Conservation (phyloP, 2,329 filamentous ascomycete species). For the Escovopsis weberi region DNA sequence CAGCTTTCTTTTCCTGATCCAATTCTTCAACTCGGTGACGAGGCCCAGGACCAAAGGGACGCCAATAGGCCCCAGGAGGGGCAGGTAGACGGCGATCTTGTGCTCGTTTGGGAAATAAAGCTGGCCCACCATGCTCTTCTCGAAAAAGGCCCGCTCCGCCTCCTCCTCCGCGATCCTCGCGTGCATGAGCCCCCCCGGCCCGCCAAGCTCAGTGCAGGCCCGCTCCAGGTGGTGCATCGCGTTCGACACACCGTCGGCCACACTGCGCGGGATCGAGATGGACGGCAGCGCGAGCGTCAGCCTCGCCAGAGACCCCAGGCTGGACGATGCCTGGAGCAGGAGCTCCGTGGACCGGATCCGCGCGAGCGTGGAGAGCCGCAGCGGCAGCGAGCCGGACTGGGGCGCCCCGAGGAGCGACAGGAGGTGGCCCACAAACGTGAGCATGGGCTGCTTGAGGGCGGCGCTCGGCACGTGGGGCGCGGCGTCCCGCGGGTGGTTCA, state of each 20-base stretch:
- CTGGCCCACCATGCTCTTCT: constrained; percentile 97
- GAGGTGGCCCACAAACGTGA: constrained; percentile 83
- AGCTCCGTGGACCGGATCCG: constrained; percentile 78
- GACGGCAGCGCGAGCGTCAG: constrained; percentile 71
- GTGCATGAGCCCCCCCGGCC: constrained; percentile 55
- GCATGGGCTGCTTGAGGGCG: constrained; percentile 62
- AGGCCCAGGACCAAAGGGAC: constrained; percentile 78
- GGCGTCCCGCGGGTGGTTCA: constrained; percentile 31
- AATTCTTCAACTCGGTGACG: constrained; percentile 63
- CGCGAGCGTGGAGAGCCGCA: constrained; percentile 70
- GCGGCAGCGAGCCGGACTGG: constrained; percentile 64
- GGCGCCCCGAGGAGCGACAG: constrained; percentile 78
- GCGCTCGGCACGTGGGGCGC: constrained; percentile 41
- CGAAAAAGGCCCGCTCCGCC: constrained; percentile 90
- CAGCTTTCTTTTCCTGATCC: constrained; percentile 33
- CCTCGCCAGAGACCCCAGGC: constrained; percentile 80
- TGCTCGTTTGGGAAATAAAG: constrained; percentile 98
- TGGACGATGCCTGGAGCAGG: constrained; percentile 79
- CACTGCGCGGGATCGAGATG: constrained; percentile 79
- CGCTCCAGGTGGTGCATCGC: constrained; percentile 64
- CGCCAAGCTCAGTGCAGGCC: constrained; percentile 58
- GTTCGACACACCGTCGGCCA: constrained; percentile 71
- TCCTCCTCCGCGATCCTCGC: constrained; percentile 76
- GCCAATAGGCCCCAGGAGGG: constrained; percentile 75
- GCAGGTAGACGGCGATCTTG: constrained; percentile 91